Base-by-base conservation (phyloP, 2,329 filamentous ascomycete genomes). In the Fusarium chlamydosporum region DNA sequence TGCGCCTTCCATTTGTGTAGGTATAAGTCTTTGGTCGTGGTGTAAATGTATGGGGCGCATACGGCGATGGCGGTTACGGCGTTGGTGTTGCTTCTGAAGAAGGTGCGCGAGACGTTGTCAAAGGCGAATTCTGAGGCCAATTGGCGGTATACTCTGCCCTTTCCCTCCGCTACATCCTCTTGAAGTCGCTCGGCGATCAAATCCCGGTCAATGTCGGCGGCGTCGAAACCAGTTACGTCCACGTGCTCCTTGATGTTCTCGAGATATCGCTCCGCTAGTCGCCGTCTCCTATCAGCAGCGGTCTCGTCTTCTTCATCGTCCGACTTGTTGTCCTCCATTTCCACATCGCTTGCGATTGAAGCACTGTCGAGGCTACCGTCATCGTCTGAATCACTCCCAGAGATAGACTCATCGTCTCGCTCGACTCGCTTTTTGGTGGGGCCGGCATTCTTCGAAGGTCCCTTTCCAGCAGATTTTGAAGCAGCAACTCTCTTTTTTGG, bases 1-100 rank as follows among this genome's bases (percentile, higher is more conserved):
- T 92, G 91, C 67, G 97, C 84, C 79, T 91, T 89, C 95, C 95
- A 99, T 80, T 97, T 98, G 72, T 92, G 91, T 64, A 99, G 82
- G 45, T 88, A 89, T 68, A 91, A 83, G 79, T 97, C 95, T 80
- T 95, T 97, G 42, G 92, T 92, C 20, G 93, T 91, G 15, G 94
- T 97, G 81, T 97, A 99, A 55, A 91, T 89, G 78, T 92, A 94
- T 1, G 93, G 94, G 10, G 90, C 83, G 78, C 90, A 91, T 46
- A 92, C 85, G 56, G 94, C 93, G 65, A 97, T 88, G 10, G 91
- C 91, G 8, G 94, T 98, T 51, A 93, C 89, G 31, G 89, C 84
- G 75, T 90, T 88, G 53, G 91, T 91, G 79, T 96, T 92, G 77
- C 91, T 91, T 72, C 91, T 89, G 78, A 96, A 95, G 70, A 91